phyloP scores from a whole-genome alignment of 306 rosid species.

The Gynostemma pentaphyllum region DNA sequence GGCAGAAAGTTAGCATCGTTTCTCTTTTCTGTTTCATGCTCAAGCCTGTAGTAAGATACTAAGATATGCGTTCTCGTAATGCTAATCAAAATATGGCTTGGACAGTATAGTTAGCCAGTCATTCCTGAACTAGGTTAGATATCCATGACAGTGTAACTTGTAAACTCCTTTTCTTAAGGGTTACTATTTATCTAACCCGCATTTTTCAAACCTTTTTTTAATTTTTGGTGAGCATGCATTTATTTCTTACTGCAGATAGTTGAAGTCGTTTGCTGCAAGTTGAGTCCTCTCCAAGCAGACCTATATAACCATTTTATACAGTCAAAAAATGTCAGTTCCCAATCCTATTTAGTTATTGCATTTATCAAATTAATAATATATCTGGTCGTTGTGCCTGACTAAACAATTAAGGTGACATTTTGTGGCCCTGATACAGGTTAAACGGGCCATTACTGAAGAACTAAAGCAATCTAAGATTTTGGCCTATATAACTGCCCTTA shows the following conservation, averaged over 20 bases:
- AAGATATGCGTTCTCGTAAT: too few relatives aligned
- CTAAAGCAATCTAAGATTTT: constrained; percentile 78
- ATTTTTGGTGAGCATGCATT: background rate
- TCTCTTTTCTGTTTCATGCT: too few relatives aligned
- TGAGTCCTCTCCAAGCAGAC: constrained; percentile 81
- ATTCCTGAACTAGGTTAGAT: too few relatives aligned
- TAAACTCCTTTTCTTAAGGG: too few relatives aligned
- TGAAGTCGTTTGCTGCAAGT: constrained; percentile 97
- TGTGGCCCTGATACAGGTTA: constrained; percentile 42
- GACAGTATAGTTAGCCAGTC: too few relatives aligned
- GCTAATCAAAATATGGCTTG: too few relatives aligned
- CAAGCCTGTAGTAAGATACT: too few relatives aligned
- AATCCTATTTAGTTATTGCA: constrained; percentile 13
- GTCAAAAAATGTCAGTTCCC: constrained; percentile 68
- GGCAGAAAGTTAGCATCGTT: too few relatives aligned
- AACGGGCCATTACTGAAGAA: constrained; percentile 67
- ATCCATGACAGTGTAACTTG: too few relatives aligned
- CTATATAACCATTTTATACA: constrained; percentile 81
- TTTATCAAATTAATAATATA: background rate
- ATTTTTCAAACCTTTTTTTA: background rate
- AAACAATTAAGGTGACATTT: constrained; percentile 13
- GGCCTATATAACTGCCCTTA: constrained; percentile 87
- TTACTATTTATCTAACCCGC: too few relatives aligned
- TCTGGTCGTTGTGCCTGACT: constrained; percentile 10
- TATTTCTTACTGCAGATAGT: constrained; percentile 43